Evolutionary conservation across 1,284 basidiomycete genomes (phyloP), one percentile per base, ranked within the genome.

Genomic region (Melampsora americana): DNA sequence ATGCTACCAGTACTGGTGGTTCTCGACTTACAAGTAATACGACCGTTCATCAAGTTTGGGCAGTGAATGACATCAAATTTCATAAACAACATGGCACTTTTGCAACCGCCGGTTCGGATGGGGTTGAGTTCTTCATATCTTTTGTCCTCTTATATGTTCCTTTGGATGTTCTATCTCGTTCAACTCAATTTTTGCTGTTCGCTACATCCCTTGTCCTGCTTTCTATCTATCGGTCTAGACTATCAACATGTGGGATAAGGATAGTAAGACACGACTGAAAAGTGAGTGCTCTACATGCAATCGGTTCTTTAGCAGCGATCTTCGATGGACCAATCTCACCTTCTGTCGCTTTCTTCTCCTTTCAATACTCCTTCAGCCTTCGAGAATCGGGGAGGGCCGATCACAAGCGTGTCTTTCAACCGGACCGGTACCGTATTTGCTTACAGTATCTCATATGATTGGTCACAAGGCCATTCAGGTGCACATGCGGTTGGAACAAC

Each of bases 1-100:
- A 94, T 59, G 71, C 78, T 46, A 44, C 69, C 16, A 14, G 73
- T 23, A 46, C 66, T 39, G 44, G 69, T 32, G 69, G 79, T n/a
- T 78, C 78, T 79, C 84, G 87, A 73, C 82, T 84, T 1, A 87
- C 89, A 4, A 87, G 85, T 59, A 80, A 86, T 61, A 90, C 91
- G 81, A 89, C 91, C 78, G 89, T 91, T 79, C 89, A 90, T 0
- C 85, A 93, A 66, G 90, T 98, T 18, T 98, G 88, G 81, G 88
- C 94, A 0, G 93, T 98, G 76, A 98, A 99, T 81, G 90, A 92
- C 77, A 91, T 93, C 80, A 88, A 89, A 0, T 97, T 97, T 87
- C 93, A 97, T 82, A 92, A 92, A 64, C 87, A 90, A 0, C 91
- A 95, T 79, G 94, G 93, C 61, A 98, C 95, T 0, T 97, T 97